Evolutionary conservation across 257 asterid genomes (phyloP), one percentile per base, ranked within the genome.

Genomic region (Buddleja alternifolia): DNA sequence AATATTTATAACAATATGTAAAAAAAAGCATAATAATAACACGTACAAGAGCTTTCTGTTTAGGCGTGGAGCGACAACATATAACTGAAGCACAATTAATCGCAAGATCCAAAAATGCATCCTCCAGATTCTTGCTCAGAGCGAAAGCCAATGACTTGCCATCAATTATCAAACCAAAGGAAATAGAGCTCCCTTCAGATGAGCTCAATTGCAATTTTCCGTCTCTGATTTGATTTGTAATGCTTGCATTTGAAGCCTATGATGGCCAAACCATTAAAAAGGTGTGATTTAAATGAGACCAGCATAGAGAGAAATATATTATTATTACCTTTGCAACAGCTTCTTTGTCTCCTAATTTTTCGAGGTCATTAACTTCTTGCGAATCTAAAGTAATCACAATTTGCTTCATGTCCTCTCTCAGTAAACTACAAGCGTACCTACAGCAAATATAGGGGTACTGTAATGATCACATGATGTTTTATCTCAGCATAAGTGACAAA

Each of bases 11-110:
- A 9, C 8, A 8, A 56, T 25, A 53, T 71, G 21, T n/a, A 63
- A 6, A 44, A 60, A 58, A 15, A 63, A 68, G 70, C 55, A 17
- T 54, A 65, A 64, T 15, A 54, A 64, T 15, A 54, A 73, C 54
- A 81, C 97, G 66, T 77, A 93, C 99, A 48, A 88, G 96, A 58
- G 99, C 99, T 82, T 93, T 93, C 81, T 93, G 99, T 79, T 93
- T 93, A 51, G 99, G 99, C 3, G 96, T 83, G 57, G 97, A 81
- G 70, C 99, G 96, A 64, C 99, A 93, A 75, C 99, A 93, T 74
- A 93, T 90, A 69, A 93, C 96, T 46, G 99, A 90, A 37, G 86
- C 81, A 66, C 99, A 93, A 67, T 71, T 77, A 60, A 83, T 47
- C 1, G 97, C 96, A 60, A 93, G 96, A 66, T 84, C 92, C 87